These are phyloP conservation scores for Chaetothyriales sp. DNA, from an alignment of 2,329 filamentous ascomycete genomes.

Conservation along the genomic window DNA sequence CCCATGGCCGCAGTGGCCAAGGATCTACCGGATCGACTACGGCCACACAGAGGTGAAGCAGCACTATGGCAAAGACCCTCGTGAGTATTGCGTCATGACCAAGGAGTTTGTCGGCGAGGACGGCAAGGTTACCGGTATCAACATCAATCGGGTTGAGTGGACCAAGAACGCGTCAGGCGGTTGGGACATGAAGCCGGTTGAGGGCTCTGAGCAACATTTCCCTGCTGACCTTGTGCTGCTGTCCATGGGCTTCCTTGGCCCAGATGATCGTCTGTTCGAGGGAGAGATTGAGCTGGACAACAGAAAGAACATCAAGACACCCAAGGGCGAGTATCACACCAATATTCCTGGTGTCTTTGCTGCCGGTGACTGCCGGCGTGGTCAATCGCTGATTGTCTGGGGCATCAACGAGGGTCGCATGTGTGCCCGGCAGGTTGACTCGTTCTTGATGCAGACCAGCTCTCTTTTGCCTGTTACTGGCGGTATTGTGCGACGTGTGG, in stretches of 20 bases:
- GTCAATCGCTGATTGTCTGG: slow-evolving; percentile 94
- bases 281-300: slow-evolving; percentile 81
- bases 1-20: slow-evolving; percentile 96
- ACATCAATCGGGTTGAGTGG: slow-evolving; percentile 91
- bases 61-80: slow-evolving; percentile 88
- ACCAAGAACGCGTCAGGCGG: slow-evolving; percentile 75
- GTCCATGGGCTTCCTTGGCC: slow-evolving; percentile 94
- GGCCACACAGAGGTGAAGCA: slow-evolving; percentile 91
- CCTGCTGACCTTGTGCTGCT: slow-evolving; percentile 84
- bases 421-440: slow-evolving; percentile 79
- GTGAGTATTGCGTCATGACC: slow-evolving; percentile 96
- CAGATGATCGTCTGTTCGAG: slow-evolving; percentile 74
- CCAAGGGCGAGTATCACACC: slow-evolving; percentile 72
- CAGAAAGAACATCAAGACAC: slow-evolving; percentile 92
- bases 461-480: slow-evolving; percentile 78
- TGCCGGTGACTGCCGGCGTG: slow-evolving; percentile 85
- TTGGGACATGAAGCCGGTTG: slow-evolving; percentile 98
- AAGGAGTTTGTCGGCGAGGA: slow-evolving; percentile 91
- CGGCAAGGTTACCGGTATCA: slow-evolving; percentile 87
- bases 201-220: slow-evolving; percentile 90
- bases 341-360: slow-evolving; percentile 82
- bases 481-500: slow-evolving; percentile 75
- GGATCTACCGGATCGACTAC: slow-evolving; percentile 96
- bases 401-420: slow-evolving; percentile 96
- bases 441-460: slow-evolving; percentile 61